phyloP scores from a whole-genome alignment of 2,329 filamentous ascomycete species.

The Grosmannia serpens region DNA sequence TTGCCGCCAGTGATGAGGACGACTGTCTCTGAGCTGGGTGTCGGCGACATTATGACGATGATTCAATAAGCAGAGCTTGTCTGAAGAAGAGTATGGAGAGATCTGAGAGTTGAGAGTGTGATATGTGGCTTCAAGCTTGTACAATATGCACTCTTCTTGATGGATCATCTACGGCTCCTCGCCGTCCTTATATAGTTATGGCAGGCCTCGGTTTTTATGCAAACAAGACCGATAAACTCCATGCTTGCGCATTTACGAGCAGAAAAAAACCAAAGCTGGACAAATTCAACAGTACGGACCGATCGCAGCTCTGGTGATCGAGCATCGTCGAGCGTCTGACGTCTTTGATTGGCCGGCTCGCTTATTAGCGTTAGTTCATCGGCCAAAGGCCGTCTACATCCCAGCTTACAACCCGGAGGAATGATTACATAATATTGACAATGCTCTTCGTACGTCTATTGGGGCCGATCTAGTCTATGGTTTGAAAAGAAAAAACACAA shows the following conservation, averaged over 20 bases:
- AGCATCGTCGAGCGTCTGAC: not conserved
- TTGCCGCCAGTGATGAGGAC: not conserved
- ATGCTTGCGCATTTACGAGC: not conserved
- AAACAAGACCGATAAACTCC: not conserved
- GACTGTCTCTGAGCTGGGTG: not conserved
- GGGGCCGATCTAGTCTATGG: no score
- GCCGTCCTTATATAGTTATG: not conserved
- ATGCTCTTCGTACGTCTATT: not conserved
- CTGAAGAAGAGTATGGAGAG: no score
- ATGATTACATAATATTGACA: no score
- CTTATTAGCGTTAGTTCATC: not conserved
- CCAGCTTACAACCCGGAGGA: no score
- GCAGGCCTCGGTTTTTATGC: not conserved
- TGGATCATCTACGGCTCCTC: not conserved
- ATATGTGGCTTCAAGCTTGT: no score
- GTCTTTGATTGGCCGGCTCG: not conserved
- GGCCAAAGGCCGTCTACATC: not conserved
- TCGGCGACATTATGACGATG: not conserved
- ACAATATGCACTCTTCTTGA: no score
- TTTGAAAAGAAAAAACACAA: not conserved
- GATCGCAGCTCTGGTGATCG: no score
- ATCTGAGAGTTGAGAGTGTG: no score
- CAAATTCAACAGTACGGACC: no score
- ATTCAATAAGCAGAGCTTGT: no score
- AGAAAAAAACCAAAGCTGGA: not conserved